Evolutionary conservation across 371 early-diverging fungal genomes (phyloP), one percentile per base, ranked within the genome.

Genomic region (Mortierella sp.): DNA sequence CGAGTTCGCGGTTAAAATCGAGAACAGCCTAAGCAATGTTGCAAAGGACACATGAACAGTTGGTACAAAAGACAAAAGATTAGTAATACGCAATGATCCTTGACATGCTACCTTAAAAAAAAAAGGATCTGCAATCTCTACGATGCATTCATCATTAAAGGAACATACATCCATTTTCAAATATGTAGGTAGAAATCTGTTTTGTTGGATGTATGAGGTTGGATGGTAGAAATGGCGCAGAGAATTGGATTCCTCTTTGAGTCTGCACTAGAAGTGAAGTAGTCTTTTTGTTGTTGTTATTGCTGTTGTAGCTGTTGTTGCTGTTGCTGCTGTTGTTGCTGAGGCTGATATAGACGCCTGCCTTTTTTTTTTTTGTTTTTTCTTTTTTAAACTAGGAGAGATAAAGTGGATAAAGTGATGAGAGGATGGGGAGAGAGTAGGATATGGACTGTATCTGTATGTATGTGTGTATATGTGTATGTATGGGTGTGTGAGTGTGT

Each of bases 1-100:
- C 95, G 64, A 98, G 89, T 52, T 96, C 96, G 78, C 88, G 88
- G 82, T 89, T 89, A 83, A 97, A 97, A 83, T 98, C 97, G 70
- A 98, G 92, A 76, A 98, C 92, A 66, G 86, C 86, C 88, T 94
- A 50, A 16, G 10, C n/a, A 50, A 52, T 10, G 13, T 53, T 15
- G 24, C 43, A 11, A 48, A 36, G 36, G 36, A 36, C 36, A 36
- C 36, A 36, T 36, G 36, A 36, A 36, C 36, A 36, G 36, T 36
- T 36, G 36, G 36, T 36, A 36, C 36, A 36, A 24, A 55, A 28
- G 10, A 7, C 9, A 33, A 10, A 32, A 36, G 16, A 4, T 16
- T 1, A 9, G 58, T 19, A n/a, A 22, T 4, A 1, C 22, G 4
- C 8, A 22, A 52, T 52, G 36, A 36, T 36, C 36, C 36, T 36